phyloP scores from a whole-genome alignment of 148 eudicot genomes.

The Cornus controversa region DNA sequence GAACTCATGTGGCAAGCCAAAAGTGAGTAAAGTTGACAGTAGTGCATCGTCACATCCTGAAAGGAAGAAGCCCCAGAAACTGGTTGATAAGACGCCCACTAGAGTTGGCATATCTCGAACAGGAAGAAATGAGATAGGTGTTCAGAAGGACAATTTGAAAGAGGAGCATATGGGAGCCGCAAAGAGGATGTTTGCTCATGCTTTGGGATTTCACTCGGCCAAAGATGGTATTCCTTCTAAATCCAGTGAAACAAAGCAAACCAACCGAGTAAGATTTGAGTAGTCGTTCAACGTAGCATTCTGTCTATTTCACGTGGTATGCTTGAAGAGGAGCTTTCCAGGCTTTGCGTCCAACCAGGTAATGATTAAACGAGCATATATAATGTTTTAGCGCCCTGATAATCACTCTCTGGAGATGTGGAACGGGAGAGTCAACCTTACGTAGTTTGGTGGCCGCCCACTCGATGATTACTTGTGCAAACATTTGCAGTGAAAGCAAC shows the following conservation, averaged over 20 bases:
- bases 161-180: slow-evolving; percentile 89
- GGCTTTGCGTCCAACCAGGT: not conserved
- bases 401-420: not conserved
- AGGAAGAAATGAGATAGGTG: slow-evolving; percentile 28
- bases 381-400: not conserved
- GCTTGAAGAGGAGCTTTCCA: not conserved
- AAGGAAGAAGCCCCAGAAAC: slow-evolving; percentile 15
- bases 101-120: slow-evolving; percentile 16
- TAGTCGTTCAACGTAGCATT: not conserved
- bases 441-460: not conserved
- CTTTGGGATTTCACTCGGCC: slow-evolving; percentile 53
- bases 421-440: not conserved
- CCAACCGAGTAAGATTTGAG: not conserved
- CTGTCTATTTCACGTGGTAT: slow-evolving; percentile 1
- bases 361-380: not conserved
- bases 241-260: slow-evolving; percentile 24
- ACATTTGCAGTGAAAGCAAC: too few species aligned
- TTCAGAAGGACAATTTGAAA: slow-evolving; percentile 34
- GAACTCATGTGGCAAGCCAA: slow-evolving; percentile 8
- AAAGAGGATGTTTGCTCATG: slow-evolving; percentile 89
- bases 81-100: slow-evolving; percentile 15
- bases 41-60: slow-evolving; percentile 11
- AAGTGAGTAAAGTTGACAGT: slow-evolving; percentile 10
- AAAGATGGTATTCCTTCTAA: slow-evolving; percentile 29
- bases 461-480: not conserved